Evolutionary conservation across 1,139 yeast genomes (phyloP).

Genomic region (Geotrichum australiense): DNA sequence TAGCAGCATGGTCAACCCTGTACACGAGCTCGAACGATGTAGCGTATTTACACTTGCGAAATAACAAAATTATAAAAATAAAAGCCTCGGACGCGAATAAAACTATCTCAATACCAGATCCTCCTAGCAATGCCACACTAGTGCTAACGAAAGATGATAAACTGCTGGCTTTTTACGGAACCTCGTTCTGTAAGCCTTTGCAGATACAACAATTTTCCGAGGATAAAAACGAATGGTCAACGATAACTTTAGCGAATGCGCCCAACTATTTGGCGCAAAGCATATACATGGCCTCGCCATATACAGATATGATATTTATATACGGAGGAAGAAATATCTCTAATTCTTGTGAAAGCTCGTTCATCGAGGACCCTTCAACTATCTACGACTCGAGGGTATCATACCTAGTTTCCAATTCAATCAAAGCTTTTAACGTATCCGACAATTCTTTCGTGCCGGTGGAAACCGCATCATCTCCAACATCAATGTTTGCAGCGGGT

Average conservation of each 20-base stretch:
- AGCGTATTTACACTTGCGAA: slow-evolving; percentile 20
- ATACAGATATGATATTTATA: slow-evolving; percentile 38
- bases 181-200: slow-evolving; percentile 18
- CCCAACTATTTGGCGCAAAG: slow-evolving; percentile 27
- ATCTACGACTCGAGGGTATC: slow-evolving; percentile 24
- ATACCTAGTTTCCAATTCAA: slow-evolving; percentile 33
- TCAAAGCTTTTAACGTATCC: slow-evolving; percentile 36
- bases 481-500: slow-evolving; percentile 44
- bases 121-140: slow-evolving; percentile 22
- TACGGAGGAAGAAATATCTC: slow-evolving; percentile 40
- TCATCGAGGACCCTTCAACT: slow-evolving; percentile 14
- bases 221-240: slow-evolving; percentile 21
- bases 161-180: slow-evolving; percentile 21
- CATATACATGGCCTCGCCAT: slow-evolving; percentile 38
- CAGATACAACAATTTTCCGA: slow-evolving; percentile 20
- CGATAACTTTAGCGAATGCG: slow-evolving; percentile 14
- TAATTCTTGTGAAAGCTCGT: slow-evolving; percentile 5
- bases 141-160: slow-evolving; percentile 16
- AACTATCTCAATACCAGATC: slow-evolving; percentile 18
- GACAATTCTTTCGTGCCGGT: slow-evolving; percentile 28
- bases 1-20: slow-evolving; percentile 21
- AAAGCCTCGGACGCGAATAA: slow-evolving; percentile 13
- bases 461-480: slow-evolving; percentile 39
- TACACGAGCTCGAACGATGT: slow-evolving; percentile 18
- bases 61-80: slow-evolving; percentile 19